These are phyloP conservation scores for Metschnikowia santaceciliae DNA, from an alignment of 805 yeast genomes.

Conservation along the genomic window DNA sequence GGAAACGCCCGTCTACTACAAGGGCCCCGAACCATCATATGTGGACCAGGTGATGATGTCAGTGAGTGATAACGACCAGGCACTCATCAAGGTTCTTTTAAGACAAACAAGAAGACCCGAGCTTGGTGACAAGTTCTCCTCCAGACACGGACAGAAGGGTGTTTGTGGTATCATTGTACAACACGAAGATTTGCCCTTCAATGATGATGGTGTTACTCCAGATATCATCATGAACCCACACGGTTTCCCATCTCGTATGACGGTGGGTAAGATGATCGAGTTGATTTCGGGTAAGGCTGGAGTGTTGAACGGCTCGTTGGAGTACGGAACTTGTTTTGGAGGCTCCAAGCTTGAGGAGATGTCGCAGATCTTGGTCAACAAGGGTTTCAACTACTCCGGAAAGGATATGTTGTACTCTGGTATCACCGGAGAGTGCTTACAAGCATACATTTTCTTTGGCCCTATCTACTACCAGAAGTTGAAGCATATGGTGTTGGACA, in stretches of 20 bases:
- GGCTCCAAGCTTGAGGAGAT: constrained; percentile 95
- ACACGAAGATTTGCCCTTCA: constrained; percentile 95
- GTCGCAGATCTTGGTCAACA: constrained; percentile 83
- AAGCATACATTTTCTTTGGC: constrained; percentile 97
- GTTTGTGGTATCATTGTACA: constrained; percentile 97
- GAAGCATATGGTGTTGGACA: constrained; percentile 98
- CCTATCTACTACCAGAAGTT: constrained; percentile 97
- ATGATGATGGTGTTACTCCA: constrained; percentile 86
- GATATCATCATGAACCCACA: constrained; percentile 99
- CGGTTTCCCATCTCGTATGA: constrained; percentile 99
- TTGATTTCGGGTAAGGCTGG: constrained; percentile 97
- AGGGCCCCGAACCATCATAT: constrained; percentile 93
- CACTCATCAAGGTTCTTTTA: constrained; percentile 82
- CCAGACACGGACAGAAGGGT: constrained; percentile 94
- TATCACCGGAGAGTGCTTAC: constrained; percentile 94
- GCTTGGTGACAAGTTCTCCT: constrained; percentile 94
- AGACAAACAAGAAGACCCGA: constrained; percentile 98
- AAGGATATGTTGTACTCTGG: constrained; percentile 98
- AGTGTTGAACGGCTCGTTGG: constrained; percentile 83
- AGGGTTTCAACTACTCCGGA: constrained; percentile 93
- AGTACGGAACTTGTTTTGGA: constrained; percentile 98
- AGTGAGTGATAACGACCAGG: constrained; percentile 91
- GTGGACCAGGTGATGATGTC: constrained; percentile 98
- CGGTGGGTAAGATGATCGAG: constrained; percentile 98
- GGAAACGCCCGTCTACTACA: constrained; percentile 87